Conservation (phyloP, 2,329 filamentous ascomycete species). For the Paraphoma chrysanthemicola region DNA sequence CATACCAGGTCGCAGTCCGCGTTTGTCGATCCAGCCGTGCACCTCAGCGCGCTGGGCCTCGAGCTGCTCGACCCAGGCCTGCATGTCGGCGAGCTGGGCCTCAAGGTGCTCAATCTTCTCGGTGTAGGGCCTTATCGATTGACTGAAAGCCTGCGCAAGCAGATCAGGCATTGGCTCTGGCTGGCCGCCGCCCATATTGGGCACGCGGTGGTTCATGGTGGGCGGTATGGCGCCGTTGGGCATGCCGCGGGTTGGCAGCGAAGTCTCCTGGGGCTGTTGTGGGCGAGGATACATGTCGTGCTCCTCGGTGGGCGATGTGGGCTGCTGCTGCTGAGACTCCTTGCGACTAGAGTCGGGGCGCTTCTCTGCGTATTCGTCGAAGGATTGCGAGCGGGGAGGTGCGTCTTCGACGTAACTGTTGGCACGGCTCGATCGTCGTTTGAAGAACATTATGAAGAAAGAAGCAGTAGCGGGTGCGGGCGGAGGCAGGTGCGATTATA, state of each 20-base stretch:
- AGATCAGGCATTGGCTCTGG: conserved; percentile 58
- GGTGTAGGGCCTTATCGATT: conserved; percentile 59
- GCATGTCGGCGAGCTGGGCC: conserved; percentile 58
- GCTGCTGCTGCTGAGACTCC: conserved; percentile 40
- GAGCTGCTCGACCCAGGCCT: conserved; percentile 58
- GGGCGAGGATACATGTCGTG: conserved; percentile 55
- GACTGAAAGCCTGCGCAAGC: conserved; percentile 60
- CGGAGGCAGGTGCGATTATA: conserved; percentile 32
- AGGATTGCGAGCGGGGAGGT: conserved; percentile 48
- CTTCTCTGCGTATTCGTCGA: conserved; percentile 50
- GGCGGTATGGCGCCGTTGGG: conserved; percentile 28
- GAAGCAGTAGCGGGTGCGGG: conserved; percentile 22
- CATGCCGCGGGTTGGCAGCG: conserved; percentile 27
- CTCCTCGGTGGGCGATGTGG: conserved; percentile 35
- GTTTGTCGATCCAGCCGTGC: conserved; percentile 63
- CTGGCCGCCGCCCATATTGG: conserved; percentile 27
- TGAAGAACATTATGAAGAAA: conserved; percentile 56
- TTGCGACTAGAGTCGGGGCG: conserved; percentile 50
- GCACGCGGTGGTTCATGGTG: conserved; percentile 30
- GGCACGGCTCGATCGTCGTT: conserved; percentile 54
- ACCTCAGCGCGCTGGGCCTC: conserved; percentile 60
- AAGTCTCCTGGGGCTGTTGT: conserved; percentile 49
- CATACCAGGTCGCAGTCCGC: conserved; percentile 60
- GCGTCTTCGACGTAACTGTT: conserved; percentile 59
- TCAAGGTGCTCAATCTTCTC: conserved; percentile 61